phyloP scores from a whole-genome alignment of 2,329 filamentous ascomycete genomes.

The Didymella pinodella region DNA sequence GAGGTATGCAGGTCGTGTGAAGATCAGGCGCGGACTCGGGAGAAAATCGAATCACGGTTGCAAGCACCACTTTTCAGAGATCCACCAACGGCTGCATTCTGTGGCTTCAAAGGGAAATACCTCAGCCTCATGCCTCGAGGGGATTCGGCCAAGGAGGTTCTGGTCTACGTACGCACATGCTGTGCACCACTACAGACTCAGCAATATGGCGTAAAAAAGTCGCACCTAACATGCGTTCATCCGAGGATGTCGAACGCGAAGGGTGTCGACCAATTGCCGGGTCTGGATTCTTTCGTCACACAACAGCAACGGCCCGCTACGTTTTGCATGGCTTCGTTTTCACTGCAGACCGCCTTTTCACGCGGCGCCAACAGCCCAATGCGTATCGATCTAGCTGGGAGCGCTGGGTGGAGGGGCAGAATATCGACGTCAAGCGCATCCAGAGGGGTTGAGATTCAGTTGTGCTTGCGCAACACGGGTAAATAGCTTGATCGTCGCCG shows the following conservation, averaged over 20 bases:
- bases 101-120: conserved; percentile 14
- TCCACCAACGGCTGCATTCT: conserved; percentile 36
- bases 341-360: conserved; percentile 50
- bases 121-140: conserved; percentile 15
- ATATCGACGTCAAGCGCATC: conserved; percentile 37
- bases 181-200: not conserved
- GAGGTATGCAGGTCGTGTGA: conserved; percentile 34
- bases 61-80: conserved; percentile 26
- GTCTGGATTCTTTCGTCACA: conserved; percentile 32
- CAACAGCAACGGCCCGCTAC: conserved; percentile 33
- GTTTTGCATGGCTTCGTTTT: conserved; percentile 40
- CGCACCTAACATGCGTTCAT: not conserved
- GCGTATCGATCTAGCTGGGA: conserved; percentile 43
- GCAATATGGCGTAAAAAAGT: not conserved
- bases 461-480: conserved; percentile 16
- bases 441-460: conserved; percentile 30
- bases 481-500: conserved; percentile 11
- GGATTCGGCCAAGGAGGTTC: not conserved
- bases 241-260: conserved; percentile 12
- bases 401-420: conserved; percentile 37
- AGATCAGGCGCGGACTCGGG: conserved; percentile 29
- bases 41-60: conserved; percentile 30
- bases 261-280: conserved; percentile 23
- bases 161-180: conserved; percentile 3
- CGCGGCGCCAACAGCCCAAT: conserved; percentile 33